Evolutionary conservation across 2,329 filamentous ascomycete species (phyloP).

Genomic region (Boeremia lycopersici): DNA sequence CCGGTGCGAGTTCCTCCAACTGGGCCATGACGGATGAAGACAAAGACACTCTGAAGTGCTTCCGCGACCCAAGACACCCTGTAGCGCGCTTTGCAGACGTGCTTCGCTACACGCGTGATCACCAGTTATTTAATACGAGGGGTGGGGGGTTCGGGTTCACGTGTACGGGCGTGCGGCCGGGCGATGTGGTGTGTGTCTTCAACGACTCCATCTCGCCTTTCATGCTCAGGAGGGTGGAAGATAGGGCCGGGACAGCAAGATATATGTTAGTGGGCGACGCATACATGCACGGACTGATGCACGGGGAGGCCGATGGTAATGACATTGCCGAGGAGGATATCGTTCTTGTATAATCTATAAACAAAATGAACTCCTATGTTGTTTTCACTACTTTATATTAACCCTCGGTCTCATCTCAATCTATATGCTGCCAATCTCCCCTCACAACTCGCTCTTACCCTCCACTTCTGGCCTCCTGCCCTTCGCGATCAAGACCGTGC

Average conservation of each 20-base stretch:
- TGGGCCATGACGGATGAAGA: neutral
- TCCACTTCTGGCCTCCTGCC: constrained; percentile 52
- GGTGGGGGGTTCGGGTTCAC: neutral
- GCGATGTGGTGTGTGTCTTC: constrained; percentile 9
- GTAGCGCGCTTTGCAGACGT: neutral
- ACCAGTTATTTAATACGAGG: neutral
- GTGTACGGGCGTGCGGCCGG: neutral
- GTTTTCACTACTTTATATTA: neutral
- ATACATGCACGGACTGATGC: no score
- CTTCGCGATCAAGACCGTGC: constrained; percentile 59
- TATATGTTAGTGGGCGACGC: constrained; percentile 14
- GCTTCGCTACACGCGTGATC: neutral
- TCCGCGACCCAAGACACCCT: neutral
- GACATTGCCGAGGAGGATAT: no score
- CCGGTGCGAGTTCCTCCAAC: neutral
- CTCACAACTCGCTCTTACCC: constrained; percentile 33
- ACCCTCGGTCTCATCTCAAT: neutral
- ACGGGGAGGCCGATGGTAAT: constrained; percentile 13
- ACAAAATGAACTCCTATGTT: no score
- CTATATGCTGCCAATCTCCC: neutral
- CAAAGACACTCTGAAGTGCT: neutral
- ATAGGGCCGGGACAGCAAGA: neutral
- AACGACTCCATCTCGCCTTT: constrained; percentile 2
- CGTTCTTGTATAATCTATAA: no score
- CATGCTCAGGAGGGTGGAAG: neutral